A percentile compares a stretch with the other conserved stretches of the same genome.
phyloP scores from a whole-genome alignment of 2,329 filamentous ascomycete genomes.

The Bipolaris gigantea region DNA sequence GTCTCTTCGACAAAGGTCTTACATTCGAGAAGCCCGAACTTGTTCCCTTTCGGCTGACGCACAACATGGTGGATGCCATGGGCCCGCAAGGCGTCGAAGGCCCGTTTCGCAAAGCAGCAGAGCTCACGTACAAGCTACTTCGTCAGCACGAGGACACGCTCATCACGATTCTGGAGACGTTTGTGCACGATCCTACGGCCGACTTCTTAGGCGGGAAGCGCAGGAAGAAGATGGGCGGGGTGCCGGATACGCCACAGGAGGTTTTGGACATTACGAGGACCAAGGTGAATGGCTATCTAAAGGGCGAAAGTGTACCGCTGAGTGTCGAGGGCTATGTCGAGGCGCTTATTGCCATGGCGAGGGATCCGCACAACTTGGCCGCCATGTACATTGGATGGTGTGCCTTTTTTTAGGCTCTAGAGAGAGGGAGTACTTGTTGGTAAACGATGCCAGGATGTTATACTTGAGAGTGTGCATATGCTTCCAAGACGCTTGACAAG shows the following conservation, averaged over 20 bases:
- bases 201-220: slow-evolving; percentile 78
- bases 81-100: slow-evolving; percentile 90
- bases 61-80: slow-evolving; percentile 99
- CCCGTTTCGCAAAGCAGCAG: slow-evolving; percentile 86
- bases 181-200: slow-evolving; percentile 93
- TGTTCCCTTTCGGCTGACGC: slow-evolving; percentile 93
- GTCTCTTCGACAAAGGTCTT: slow-evolving; percentile 95
- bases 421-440: too few relatives aligned
- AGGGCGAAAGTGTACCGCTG: slow-evolving; percentile 86
- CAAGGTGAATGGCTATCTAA: slow-evolving; percentile 82
- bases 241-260: slow-evolving; percentile 71
- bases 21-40: slow-evolving; percentile 94
- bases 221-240: slow-evolving; percentile 56
- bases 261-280: slow-evolving; percentile 86
- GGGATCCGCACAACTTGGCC: slow-evolving; percentile 75
- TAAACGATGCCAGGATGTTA: neutral
- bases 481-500: too few relatives aligned
- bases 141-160: slow-evolving; percentile 92
- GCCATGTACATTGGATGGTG: slow-evolving; percentile 98
- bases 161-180: slow-evolving; percentile 96
- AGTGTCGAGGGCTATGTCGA: slow-evolving; percentile 98
- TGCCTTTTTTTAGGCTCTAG: slow-evolving; percentile 60
- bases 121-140: slow-evolving; percentile 81
- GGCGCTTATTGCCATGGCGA: slow-evolving; percentile 85
- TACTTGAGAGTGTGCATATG: neutral